Base-by-base conservation (phyloP, 257 asterid genomes). In the Solanum phureja region DNA sequence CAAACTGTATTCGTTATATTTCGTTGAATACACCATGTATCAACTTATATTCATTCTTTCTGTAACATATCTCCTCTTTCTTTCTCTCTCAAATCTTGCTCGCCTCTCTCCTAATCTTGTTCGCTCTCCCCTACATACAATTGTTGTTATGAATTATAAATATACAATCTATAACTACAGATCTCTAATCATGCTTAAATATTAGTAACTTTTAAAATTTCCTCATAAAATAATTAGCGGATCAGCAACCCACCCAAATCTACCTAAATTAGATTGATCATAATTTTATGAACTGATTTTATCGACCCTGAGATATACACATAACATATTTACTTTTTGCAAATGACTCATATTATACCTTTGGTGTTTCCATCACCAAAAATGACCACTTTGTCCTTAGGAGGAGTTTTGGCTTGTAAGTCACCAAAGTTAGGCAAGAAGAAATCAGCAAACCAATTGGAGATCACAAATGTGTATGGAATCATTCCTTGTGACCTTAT, bases 291-390 rank as follows among this genome's bases (percentile, higher is more conserved):
- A 60, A 21, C 14, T 60, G 13, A 60, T 60, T 60, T 60, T 60
- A n/a, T 10, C 29, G 27, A 19, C 1, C n/a, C 64, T 56, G 8
- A 19, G 8, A 1, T 56, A 23, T 40, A 40, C 6, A 23, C 69
- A 60, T 60, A 60, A 8, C 34, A 24, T 66, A 64, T 1, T 24
- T 66, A 5, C 35, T 27, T 27, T 68, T 27, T 66, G 18, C 19
- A 11, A 66, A 27, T 66, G 16, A 66, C 73, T 66, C 72, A n/a
- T 24, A 31, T n/a, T 88, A 94, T 56, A 56, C 98, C 98, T 92
- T 96, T 96, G 60, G 89, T 83, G 76, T 91, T 94, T 81, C 98
- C 98, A 87, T 95, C 96, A 4, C 98, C 98, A 5, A 90, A 89
- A 88, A 96, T 92, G 16, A 88, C 84, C 12, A 89, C 90, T 74